phyloP scores from a whole-genome alignment of 768 basidiomycete species.

The Rhodosporidiobolus odoratus region DNA sequence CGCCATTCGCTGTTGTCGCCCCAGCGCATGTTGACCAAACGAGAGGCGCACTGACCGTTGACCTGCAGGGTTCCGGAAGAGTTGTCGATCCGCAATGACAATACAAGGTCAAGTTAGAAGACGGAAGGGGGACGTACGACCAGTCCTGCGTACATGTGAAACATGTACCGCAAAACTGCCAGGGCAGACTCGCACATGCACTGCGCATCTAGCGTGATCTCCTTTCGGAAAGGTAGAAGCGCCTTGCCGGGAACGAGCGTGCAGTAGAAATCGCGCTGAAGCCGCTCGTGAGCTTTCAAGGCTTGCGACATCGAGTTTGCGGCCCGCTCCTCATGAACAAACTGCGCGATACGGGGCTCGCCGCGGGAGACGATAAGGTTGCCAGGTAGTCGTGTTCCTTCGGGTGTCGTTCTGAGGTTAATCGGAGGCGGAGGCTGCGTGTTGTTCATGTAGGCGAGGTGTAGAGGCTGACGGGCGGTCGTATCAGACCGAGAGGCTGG shows the following conservation, averaged over 20 bases:
- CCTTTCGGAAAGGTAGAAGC: neutral
- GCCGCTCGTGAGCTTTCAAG: neutral
- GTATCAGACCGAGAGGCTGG: neutral
- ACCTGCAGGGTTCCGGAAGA: neutral
- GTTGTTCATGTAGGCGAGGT: neutral
- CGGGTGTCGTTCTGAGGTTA: neutral
- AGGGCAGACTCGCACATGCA: neutral
- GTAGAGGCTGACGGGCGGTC: neutral
- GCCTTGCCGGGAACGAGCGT: neutral
- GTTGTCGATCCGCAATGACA: neutral
- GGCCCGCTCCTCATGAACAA: neutral
- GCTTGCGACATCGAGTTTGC: neutral
- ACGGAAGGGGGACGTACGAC: neutral
- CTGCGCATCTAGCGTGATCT: neutral
- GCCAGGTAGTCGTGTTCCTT: neutral
- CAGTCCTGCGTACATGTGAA: neutral
- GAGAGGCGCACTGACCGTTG: neutral
- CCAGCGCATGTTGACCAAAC: neutral
- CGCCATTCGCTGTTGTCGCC: neutral
- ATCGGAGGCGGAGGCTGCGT: neutral
- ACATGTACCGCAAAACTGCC: neutral
- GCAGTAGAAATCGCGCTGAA: neutral
- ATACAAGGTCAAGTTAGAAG: no score
- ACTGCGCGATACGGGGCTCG: neutral
- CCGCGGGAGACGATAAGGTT: neutral